Percentiles rank a stretch among this genome's conserved stretches.
These are phyloP conservation scores for Herpetomonas samuelpessoai DNA, from an alignment of 208 protist genomes.

Conservation along the genomic window DNA sequence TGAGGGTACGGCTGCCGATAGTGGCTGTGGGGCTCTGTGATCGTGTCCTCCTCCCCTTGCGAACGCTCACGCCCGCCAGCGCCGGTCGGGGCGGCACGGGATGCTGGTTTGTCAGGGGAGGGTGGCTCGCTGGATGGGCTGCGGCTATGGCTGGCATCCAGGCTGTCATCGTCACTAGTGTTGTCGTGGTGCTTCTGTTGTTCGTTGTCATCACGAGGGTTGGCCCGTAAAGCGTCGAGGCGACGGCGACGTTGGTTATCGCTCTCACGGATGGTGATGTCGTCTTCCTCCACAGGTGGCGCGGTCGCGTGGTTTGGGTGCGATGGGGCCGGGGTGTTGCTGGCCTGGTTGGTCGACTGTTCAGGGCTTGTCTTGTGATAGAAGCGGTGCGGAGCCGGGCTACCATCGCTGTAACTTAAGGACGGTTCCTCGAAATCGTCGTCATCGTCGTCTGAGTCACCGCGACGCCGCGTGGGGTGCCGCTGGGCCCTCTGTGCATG, in stretches of 20 bases:
- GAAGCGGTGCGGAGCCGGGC: background rate
- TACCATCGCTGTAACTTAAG: constrained; percentile 21
- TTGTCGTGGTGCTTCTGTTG: background rate
- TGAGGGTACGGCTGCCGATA: background rate
- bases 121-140: background rate
- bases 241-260: constrained; percentile 6
- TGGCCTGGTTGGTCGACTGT: background rate
- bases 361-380: constrained; percentile 7
- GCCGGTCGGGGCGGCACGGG: too few relatives aligned
- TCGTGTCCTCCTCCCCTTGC: background rate
- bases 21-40: background rate
- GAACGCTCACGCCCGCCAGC: too few relatives aligned
- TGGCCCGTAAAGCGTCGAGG: too few relatives aligned
- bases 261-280: constrained; percentile 12
- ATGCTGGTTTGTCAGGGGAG: background rate
- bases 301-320: constrained; percentile 9
- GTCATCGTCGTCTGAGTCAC: constrained; percentile 12
- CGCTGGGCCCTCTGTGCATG: constrained; percentile 7
- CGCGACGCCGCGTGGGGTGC: constrained; percentile 5
- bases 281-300: constrained; percentile 14
- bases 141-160: constrained; percentile 1
- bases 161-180: background rate
- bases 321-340: background rate
- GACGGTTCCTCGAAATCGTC: constrained; percentile 32
- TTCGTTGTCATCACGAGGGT: background rate